Evolutionary conservation across 805 yeast genomes (phyloP), one percentile per base, ranked within the genome.

Genomic region (Teunomyces pallodes): DNA sequence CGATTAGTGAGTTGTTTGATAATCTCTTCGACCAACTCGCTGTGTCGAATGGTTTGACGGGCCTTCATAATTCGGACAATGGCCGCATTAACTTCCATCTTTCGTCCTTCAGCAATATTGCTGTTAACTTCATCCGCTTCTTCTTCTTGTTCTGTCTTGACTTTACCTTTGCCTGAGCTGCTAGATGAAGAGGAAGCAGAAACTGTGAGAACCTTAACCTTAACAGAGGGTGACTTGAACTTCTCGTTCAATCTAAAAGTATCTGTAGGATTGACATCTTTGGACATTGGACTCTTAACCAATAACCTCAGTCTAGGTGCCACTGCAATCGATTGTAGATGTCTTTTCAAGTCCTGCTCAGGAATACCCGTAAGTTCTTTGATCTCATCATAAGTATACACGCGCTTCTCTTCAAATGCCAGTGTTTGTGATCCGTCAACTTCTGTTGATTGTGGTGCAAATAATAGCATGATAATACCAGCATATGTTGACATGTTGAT

Each of bases 41-140:
- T 82, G 60, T 87, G 92, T 24, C 64, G 71, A 46, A 85, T 55
- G 0, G 74, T 66, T 55, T 82, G 84, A 30, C 90, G 71, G 1
- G 88, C 77, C 67, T 90, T 90, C 92, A 90, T 84, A n/a, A 85
- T 81, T 45, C 97, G 75, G 4, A 90, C 96, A 47, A 90, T 79
- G 0, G 95, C 94, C 1, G 97, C 96, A 60, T 88, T 94, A 2
- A 86, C 72, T 58, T 84, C 87, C 47, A 76, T 75, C 49, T 81
- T 75, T 48, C 96, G 74, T 4, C 89, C 82, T 54, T 80, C 84
- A 35, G 77, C 76, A 28, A 89, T 72, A 32, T 73, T 67, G n/a
- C 75, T 75, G 61, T 83, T 67, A 0, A 87, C 84, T 46, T 75
- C 76, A 13, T 69, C 67, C 9, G 77, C 65, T 54, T 83, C 87